Base-by-base conservation (phyloP, 306 rosid genomes). In the Hippophae gyantsensis region DNA sequence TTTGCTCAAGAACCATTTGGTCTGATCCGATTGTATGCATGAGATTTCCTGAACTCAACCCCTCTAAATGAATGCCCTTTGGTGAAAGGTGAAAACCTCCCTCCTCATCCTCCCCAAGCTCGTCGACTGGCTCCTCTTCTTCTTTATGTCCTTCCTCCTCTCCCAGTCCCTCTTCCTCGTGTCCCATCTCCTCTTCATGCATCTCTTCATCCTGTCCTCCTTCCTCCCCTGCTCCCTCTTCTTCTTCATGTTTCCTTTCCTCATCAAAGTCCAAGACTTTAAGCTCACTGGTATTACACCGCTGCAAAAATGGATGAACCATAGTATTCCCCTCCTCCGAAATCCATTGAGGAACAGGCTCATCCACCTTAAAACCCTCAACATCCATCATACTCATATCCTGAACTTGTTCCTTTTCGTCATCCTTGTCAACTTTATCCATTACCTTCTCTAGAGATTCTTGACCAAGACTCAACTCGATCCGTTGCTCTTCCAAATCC, bases 21-120 rank as follows among this genome's bases (percentile, higher is more conserved):
- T 3, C 76, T 23, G 68, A 71, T 13, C 79, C 96, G 86, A 86
- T 70, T 47, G 60, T 73, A 40, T 81, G 93, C 54, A 78, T 71
- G 41, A 82, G 79, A 66, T 79, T 68, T 65, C 83, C 83, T 8
- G 93, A 78, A 63, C 86, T 3, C 73, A 85, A 82, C 8, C 84
- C 84, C 64, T 92, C 96, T 57, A 83, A 32, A 47, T 78, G 53
- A 60, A 71, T 70, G 59, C 79, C 74, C 72, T 79, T 85, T 2
- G 83, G 76, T 6, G 78, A 74, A 60, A 83, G 77, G 59, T 75
- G 79, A 72, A 85, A 84, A 54, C 79, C 86, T 2, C 65, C 77
- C 40, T 84, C 89, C 32, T 81, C 76, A 49, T 75, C 82, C 44
- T 74, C 23, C 1, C 54, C 76, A 1, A 32, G 38, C 38, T 32